Percentiles rank a stretch among this genome's conserved stretches.
Conservation (phyloP, 345 rosid species). For the Iberis pinnata region DNA sequence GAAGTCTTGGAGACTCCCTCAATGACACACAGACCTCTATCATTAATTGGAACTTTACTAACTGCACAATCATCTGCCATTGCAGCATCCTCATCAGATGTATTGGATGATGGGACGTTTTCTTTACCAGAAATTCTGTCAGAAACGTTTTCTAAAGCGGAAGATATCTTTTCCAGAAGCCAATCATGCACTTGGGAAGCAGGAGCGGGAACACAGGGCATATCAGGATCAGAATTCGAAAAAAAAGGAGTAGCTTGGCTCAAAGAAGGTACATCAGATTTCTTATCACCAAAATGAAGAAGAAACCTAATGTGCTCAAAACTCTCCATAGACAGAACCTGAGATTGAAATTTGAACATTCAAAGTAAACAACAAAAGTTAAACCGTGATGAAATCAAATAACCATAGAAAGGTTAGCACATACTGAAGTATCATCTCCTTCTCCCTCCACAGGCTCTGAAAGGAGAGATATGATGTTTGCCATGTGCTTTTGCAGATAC, state of each 20-base stretch:
- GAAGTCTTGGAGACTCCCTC: constrained; percentile 95
- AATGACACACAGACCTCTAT: constrained; percentile 62
- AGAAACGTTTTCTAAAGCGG: constrained; percentile 65
- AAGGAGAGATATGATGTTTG: constrained; percentile 74
- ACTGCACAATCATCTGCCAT: constrained; percentile 60
- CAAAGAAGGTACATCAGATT: constrained; percentile 57
- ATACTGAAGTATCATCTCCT: constrained; percentile 77
- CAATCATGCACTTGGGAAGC: constrained; percentile 77
- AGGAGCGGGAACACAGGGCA: constrained; percentile 85
- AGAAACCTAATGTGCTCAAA: constrained; percentile 96
- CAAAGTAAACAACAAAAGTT: neutral
- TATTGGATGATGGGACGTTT: constrained; percentile 54
- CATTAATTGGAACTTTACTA: constrained; percentile 44
- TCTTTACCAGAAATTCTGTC: constrained; percentile 79
- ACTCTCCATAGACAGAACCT: constrained; percentile 89
- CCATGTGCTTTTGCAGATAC: constrained; percentile 86
- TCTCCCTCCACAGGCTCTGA: constrained; percentile 79
- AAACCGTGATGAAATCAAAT: constrained; percentile 1
- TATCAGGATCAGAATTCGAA: constrained; percentile 87
- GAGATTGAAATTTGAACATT: constrained; percentile 12
- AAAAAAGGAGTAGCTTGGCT: constrained; percentile 86
- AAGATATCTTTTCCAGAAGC: constrained; percentile 65
- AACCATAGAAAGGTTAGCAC: constrained; percentile 27
- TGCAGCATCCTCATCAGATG: constrained; percentile 71
- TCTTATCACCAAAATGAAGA: constrained; percentile 79